These are phyloP conservation scores for Pseudozyma tsukubaensis DNA, from an alignment of 1,284 basidiomycete genomes.

Conservation along the genomic window DNA sequence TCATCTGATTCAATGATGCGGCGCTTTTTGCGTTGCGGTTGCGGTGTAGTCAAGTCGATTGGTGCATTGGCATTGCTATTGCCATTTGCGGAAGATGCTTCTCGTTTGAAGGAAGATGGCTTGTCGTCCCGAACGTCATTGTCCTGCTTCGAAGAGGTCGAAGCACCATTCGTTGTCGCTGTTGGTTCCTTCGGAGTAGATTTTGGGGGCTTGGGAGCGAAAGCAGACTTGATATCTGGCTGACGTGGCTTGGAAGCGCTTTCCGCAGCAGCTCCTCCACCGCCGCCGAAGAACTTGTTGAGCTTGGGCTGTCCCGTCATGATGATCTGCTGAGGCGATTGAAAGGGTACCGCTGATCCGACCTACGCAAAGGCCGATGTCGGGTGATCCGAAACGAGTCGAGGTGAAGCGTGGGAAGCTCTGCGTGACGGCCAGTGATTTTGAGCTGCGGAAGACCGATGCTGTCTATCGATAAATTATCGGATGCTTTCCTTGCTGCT, in stretches of 20 bases:
- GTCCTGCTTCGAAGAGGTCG: background rate
- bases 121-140: background rate
- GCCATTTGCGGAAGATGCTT: constrained; percentile 8
- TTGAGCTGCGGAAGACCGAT: too few relatives aligned
- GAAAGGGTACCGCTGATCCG: background rate
- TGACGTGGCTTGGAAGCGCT: constrained; percentile 34
- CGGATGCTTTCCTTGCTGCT: too few relatives aligned
- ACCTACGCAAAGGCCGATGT: background rate
- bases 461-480: too few relatives aligned
- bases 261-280: constrained; percentile 12
- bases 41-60: constrained; percentile 3
- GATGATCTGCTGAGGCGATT: constrained; percentile 1
- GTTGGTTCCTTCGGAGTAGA: background rate
- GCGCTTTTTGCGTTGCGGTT: constrained; percentile 40
- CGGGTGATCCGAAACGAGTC: background rate
- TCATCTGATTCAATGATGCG: constrained; percentile 70
- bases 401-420: background rate
- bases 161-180: background rate
- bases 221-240: constrained; percentile 61
- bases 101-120: constrained; percentile 9
- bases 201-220: constrained; percentile 35
- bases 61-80: background rate
- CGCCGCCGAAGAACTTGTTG: constrained; percentile 42
- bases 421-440: background rate
- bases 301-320: constrained; percentile 49